Conservation (phyloP, 208 protist genomes). For the Leishmania major region DNA sequence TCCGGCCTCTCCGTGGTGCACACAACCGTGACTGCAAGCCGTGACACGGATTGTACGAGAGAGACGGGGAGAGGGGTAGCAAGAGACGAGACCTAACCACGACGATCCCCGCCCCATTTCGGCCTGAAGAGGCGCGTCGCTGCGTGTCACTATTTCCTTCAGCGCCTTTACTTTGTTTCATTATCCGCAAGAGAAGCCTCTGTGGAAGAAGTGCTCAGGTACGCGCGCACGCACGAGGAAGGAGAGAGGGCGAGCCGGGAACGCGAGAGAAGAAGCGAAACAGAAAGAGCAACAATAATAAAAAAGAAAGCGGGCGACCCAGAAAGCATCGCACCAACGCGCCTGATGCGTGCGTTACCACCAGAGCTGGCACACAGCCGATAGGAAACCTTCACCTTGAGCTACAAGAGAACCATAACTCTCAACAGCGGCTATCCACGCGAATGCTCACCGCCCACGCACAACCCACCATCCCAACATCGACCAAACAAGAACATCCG, state of each 20-base stretch:
- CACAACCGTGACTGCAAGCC: neutral
- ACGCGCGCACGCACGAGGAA: neutral
- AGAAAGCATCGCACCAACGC: neutral
- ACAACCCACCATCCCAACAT: neutral
- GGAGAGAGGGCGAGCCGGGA: neutral
- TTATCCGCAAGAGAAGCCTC: neutral
- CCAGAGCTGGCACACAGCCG: neutral
- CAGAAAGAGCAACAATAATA: neutral
- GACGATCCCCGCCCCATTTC: neutral
- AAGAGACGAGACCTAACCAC: neutral
- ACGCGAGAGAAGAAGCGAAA: neutral
- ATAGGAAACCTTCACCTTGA: neutral
- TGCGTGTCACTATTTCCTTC: neutral
- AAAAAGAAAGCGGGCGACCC: neutral
- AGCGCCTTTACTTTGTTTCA: neutral
- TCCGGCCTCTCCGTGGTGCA: neutral
- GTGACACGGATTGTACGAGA: neutral
- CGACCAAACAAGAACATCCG: neutral
- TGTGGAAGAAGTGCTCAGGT: neutral
- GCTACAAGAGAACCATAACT: neutral
- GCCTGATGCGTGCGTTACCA: neutral
- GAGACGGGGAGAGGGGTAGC: neutral
- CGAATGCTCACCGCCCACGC: neutral
- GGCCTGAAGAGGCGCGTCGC: neutral
- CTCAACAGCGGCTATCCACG: neutral